Percentiles rank a stretch among this genome's conserved stretches.
These are phyloP conservation scores for Cryptosporidium sp. DNA, from an alignment of 169 alveolate species.

Conservation along the genomic window DNA sequence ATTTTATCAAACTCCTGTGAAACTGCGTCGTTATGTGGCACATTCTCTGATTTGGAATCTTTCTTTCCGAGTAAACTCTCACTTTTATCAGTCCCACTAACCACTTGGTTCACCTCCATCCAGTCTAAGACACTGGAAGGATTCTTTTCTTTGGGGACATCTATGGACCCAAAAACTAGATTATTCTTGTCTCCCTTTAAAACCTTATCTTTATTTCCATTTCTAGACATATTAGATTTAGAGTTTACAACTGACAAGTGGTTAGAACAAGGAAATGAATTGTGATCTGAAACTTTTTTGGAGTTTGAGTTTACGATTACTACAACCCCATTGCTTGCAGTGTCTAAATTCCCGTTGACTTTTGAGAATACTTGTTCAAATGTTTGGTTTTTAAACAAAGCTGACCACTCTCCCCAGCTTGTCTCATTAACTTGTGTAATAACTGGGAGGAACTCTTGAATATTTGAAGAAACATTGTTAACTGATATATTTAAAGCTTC, in stretches of 20 bases:
- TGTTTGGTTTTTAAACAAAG: conserved; percentile 8
- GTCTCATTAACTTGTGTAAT: conserved; percentile 14
- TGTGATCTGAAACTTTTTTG: conserved; percentile 12
- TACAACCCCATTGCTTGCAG: not conserved
- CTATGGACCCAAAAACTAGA: not conserved
- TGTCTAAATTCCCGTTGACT: not conserved
- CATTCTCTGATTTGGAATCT: not conserved
- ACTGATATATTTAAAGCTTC: conserved; percentile 43
- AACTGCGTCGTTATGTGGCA: not conserved
- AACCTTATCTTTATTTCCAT: not conserved
- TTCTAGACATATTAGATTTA: not conserved
- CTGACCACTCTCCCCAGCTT: conserved; percentile 64
- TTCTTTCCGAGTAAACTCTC: not conserved
- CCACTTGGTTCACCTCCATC: not conserved
- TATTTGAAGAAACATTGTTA: not conserved
- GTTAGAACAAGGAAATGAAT: conserved; percentile 15
- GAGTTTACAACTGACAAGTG: conserved; percentile 13
- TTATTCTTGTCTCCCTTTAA: not conserved
- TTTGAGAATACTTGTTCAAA: not conserved
- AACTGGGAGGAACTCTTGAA: conserved; percentile 9
- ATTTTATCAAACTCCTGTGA: conserved; percentile 44
- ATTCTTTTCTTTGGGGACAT: conserved; percentile 2
- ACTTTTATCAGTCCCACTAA: not conserved
- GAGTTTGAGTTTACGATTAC: conserved; percentile 1
- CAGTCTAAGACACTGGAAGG: conserved; percentile 16